phyloP scores from a whole-genome alignment of 768 basidiomycete species.

The Kwoniella sp. region DNA sequence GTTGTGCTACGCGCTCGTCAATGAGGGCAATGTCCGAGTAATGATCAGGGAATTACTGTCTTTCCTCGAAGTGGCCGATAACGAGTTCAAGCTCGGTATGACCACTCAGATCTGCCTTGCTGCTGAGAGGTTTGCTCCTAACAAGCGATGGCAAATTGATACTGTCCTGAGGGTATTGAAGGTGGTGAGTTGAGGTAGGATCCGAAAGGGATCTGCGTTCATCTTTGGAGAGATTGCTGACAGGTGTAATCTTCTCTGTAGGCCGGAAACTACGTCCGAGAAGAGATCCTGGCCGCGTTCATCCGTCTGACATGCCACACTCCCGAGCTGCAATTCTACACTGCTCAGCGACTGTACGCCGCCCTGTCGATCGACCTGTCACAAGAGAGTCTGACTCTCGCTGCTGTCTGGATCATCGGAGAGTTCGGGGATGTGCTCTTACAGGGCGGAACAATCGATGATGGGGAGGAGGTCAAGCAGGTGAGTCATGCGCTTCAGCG shows the following conservation, averaged over 20 bases:
- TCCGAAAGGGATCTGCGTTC: too few relatives aligned
- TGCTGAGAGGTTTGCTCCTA: slow-evolving; percentile 94
- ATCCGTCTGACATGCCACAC: slow-evolving; percentile 95
- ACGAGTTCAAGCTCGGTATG: slow-evolving; percentile 97
- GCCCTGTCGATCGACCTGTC: slow-evolving; percentile 89
- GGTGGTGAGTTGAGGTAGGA: slow-evolving; percentile 63
- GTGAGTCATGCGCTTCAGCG: slow-evolving; percentile 57
- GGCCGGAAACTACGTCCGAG: slow-evolving; percentile 97
- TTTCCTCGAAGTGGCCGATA: slow-evolving; percentile 96
- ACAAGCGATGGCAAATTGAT: slow-evolving; percentile 99
- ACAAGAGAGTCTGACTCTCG: slow-evolving; percentile 90
- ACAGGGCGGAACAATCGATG: slow-evolving; percentile 78
- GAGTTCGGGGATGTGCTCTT: slow-evolving; percentile 91
- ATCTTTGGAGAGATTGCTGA: neutral
- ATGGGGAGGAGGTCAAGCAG: slow-evolving; percentile 67
- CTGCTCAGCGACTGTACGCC: slow-evolving; percentile 83
- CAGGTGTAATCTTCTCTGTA: slow-evolving; percentile 47
- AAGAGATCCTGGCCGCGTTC: slow-evolving; percentile 92
- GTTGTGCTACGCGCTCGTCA: slow-evolving; percentile 93
- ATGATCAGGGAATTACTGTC: slow-evolving; percentile 89
- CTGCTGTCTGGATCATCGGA: slow-evolving; percentile 92
- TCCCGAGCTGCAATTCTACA: slow-evolving; percentile 93
- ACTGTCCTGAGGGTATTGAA: slow-evolving; percentile 90
- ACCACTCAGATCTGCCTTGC: slow-evolving; percentile 96
- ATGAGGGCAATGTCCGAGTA: slow-evolving; percentile 88